Evolutionary conservation across 1,284 basidiomycete genomes (phyloP), one percentile per base, ranked within the genome.

Genomic region (Malassezia slooffiae): DNA sequence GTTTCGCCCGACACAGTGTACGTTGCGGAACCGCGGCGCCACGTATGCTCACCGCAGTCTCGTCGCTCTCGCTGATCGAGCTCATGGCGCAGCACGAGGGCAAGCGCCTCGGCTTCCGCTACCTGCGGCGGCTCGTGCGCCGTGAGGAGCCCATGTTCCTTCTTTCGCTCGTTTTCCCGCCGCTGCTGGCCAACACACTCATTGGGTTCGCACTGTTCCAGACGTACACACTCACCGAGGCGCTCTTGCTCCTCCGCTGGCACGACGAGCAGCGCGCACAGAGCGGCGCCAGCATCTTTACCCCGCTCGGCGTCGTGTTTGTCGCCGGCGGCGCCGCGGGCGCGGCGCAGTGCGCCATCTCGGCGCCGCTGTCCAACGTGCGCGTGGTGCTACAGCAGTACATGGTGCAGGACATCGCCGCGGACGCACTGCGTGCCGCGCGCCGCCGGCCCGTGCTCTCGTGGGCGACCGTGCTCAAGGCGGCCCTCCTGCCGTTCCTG

Each of bases 321-420:
- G 43, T 50, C 1, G 61, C 70, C 1, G 71, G 71, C 10, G 58
- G 59, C 1, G 43, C 62, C 5, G 72, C 72, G 4, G 72, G 72
- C 1, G 67, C 68, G 1, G 67, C 70, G 0, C 72, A 73, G 46
- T 70, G 70, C 21, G 53, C 72, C 38, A 60, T 73, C 19, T 70
- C 70, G 2, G 67, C 70, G 1, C 72, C 72, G 0, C 60, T 73
- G 12, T 71, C 72, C 53, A 73, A 73, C 34, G 67, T 72, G 10
- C 64, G 72, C 12, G 55, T 70, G 17, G 58, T 73, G 15, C 54
- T 73, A 4, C 60, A 62, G 43, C 52, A 47, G 16, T 42, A 54
- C 33, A 41, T 58, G 21, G 47, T 50, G 17, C 34, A 24, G 22
- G 39, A 26, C 34, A 44, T 31, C 38, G 24, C 16, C 36, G 39